phyloP scores from a whole-genome alignment of 768 basidiomycete genomes.

The Hericium alpestre region DNA sequence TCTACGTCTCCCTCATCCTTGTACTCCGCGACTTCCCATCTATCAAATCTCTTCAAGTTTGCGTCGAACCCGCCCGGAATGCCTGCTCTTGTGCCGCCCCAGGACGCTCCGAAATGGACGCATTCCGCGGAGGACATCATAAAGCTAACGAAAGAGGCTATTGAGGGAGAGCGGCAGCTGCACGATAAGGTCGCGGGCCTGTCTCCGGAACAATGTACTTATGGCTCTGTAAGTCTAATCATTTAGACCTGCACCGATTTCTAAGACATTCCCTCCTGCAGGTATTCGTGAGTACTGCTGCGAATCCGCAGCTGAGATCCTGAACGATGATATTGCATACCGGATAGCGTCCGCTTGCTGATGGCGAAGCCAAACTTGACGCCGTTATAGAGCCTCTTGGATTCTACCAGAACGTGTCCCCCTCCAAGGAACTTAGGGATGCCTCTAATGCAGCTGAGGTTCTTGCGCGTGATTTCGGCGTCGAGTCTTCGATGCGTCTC shows the following conservation, averaged over 20 bases:
- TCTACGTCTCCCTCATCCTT: not conserved
- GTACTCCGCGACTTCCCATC: conserved; percentile 3
- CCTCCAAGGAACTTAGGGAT: conserved; percentile 66
- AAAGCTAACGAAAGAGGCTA: conserved; percentile 44
- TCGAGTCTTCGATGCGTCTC: conserved; percentile 71
- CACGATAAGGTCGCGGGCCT: conserved; percentile 54
- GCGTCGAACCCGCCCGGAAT: not conserved
- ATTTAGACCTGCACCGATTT: not conserved
- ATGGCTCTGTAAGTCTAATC: conserved; percentile 44
- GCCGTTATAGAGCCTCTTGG: conserved; percentile 44
- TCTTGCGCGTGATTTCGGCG: conserved; percentile 57
- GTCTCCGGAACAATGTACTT: conserved; percentile 45
- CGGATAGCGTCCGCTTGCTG: conserved; percentile 45
- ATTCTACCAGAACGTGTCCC: conserved; percentile 79
- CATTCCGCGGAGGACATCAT: conserved; percentile 54
- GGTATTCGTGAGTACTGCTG: conserved; percentile 56
- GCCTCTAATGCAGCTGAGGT: conserved; percentile 68
- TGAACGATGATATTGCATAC: not conserved
- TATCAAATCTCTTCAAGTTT: conserved; percentile 4
- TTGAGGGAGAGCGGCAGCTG: conserved; percentile 42
- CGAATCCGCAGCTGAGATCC: no score
- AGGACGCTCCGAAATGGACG: conserved; percentile 54
- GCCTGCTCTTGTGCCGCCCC: conserved; percentile 44
- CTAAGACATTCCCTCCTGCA: conserved; percentile 18
- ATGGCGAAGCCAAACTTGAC: conserved; percentile 47